phyloP scores from a whole-genome alignment of 345 rosid genomes.

The Lepidium aucheri region DNA sequence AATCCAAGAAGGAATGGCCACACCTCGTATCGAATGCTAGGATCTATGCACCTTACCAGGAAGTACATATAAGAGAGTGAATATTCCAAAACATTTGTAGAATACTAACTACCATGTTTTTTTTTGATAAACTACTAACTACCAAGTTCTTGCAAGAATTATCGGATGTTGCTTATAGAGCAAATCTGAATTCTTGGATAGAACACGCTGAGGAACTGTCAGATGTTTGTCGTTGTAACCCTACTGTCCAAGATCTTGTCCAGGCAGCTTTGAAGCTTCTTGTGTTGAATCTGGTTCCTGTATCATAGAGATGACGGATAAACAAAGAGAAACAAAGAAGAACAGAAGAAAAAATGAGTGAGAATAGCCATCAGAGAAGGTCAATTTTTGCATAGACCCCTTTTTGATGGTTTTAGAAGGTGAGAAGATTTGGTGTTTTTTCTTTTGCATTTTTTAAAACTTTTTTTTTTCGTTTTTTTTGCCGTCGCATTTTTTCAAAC shows the following conservation, averaged over 20 bases:
- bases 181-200: constrained; percentile 50
- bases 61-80: constrained; percentile 8
- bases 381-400: too few relatives aligned
- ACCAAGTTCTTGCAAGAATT: constrained; percentile 60
- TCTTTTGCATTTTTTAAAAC: too few relatives aligned
- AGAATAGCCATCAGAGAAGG: constrained; percentile 15
- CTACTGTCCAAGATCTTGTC: constrained; percentile 87
- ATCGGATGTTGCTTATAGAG: constrained; percentile 70
- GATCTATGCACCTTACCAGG: constrained; percentile 84
- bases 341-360: neutral
- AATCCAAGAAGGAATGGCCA: constrained; percentile 99
- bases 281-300: constrained; percentile 52
- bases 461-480: too few relatives aligned
- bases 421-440: constrained; percentile 19
- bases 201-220: constrained; percentile 75
- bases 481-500: constrained; percentile 6
- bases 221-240: constrained; percentile 86
- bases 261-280: constrained; percentile 85
- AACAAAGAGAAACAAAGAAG: neutral
- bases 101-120: too few relatives aligned
- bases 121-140: too few relatives aligned
- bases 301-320: constrained; percentile 32
- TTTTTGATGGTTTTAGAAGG: neutral
- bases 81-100: neutral
- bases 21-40: constrained; percentile 74